Conservation (phyloP, 1,139 yeast genomes). For the Kodamaea derodonti region DNA sequence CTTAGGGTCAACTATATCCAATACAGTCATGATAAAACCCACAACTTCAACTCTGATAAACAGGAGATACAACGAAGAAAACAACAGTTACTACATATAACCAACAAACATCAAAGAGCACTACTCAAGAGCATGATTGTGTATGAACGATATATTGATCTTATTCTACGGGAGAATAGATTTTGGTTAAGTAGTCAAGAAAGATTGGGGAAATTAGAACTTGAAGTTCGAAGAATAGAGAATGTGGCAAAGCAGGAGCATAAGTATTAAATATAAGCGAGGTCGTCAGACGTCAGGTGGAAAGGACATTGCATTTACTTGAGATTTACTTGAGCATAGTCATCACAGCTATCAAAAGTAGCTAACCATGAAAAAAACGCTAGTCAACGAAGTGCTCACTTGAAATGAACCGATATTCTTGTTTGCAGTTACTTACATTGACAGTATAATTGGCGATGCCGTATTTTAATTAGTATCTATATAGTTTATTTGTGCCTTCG, state of each 20-base stretch:
- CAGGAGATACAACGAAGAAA: constrained; percentile 8
- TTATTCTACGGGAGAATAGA: constrained; percentile 21
- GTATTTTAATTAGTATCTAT: too few relatives aligned
- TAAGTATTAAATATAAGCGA: too few relatives aligned
- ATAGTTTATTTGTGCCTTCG: too few relatives aligned
- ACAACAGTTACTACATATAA: constrained; percentile 11
- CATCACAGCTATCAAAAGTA: too few relatives aligned
- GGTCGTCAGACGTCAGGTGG: too few relatives aligned
- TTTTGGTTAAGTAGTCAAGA: constrained; percentile 24
- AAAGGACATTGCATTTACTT: too few relatives aligned
- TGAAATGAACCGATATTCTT: too few relatives aligned
- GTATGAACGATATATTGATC: constrained; percentile 23
- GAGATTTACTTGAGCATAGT: too few relatives aligned
- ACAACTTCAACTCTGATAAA: constrained; percentile 14
- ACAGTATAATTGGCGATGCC: too few relatives aligned
- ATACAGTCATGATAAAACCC: constrained; percentile 16
- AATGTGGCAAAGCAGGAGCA: constrained; percentile 7
- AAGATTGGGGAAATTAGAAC: constrained; percentile 11
- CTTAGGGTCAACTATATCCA: constrained; percentile 18
- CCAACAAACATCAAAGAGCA: constrained; percentile 19
- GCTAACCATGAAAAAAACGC: too few relatives aligned
- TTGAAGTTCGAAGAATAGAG: constrained; percentile 7
- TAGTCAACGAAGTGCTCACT: too few relatives aligned
- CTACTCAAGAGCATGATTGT: constrained; percentile 28
- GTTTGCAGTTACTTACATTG: too few relatives aligned